These are phyloP conservation scores for Trichoderma cornu-damae DNA, from an alignment of 2,329 filamentous ascomycete species.

Conservation along the genomic window DNA sequence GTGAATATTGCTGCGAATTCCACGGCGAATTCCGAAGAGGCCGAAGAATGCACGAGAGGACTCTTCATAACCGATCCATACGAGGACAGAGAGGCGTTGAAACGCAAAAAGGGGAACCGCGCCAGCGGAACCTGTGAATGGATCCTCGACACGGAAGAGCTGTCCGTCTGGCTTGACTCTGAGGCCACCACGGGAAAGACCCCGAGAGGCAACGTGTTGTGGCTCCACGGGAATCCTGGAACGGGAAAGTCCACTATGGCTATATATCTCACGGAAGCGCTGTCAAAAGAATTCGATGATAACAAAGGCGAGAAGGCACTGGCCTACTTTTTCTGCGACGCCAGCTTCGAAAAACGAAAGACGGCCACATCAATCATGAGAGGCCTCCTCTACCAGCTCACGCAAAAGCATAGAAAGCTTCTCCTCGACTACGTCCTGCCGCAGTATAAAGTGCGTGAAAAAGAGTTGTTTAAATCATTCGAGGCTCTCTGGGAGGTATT, in stretches of 20 bases:
- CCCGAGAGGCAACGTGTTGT: background rate
- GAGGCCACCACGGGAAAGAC: background rate
- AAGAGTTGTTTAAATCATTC: background rate
- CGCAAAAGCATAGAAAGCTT: background rate
- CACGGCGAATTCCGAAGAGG: no score
- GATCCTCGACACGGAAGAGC: background rate
- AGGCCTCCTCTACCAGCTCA: conserved; percentile 21
- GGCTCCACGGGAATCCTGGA: background rate
- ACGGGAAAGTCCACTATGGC: background rate
- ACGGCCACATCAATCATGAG: conserved; percentile 24
- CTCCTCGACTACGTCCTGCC: background rate
- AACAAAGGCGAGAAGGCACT: conserved; percentile 19
- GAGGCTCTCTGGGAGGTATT: background rate
- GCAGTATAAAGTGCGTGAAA: background rate
- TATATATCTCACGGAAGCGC: conserved; percentile 18
- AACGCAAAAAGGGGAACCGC: background rate
- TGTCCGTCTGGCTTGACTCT: background rate
- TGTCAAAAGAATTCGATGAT: conserved; percentile 18
- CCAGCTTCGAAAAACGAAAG: conserved; percentile 22
- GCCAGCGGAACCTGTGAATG: background rate
- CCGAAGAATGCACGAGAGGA: background rate
- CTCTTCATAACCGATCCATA: background rate
- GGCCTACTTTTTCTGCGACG: conserved; percentile 27
- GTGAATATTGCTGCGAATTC: no score
- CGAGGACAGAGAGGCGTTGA: background rate